A percentile compares a stretch with the other conserved stretches of the same genome.
Evolutionary conservation across 345 rosid genomes (phyloP).

Genomic region (Citrus sp.): DNA sequence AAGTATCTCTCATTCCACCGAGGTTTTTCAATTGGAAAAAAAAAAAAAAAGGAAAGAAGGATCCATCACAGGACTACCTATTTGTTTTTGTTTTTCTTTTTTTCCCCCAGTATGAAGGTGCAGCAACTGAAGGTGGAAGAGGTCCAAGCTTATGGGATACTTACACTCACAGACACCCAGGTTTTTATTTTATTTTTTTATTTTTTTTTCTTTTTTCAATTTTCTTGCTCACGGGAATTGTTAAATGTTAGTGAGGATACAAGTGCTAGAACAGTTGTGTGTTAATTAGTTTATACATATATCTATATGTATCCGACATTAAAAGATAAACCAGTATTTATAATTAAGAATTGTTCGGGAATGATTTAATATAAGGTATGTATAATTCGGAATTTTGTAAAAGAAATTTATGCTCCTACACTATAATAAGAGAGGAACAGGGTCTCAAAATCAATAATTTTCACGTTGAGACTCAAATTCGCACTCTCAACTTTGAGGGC

Average conservation of each 20-base stretch:
- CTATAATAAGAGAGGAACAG: too few relatives aligned
- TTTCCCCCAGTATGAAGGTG: constrained; percentile 37
- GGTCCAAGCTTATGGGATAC: constrained; percentile 43
- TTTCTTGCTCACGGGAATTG: background rate
- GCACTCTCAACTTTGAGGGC: too few relatives aligned
- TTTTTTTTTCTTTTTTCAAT: background rate
- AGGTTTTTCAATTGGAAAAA: background rate
- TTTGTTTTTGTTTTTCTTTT: constrained; percentile 6
- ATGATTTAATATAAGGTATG: too few relatives aligned
- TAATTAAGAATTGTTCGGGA: too few relatives aligned
- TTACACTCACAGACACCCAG: constrained; percentile 40
- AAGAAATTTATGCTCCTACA: too few relatives aligned
- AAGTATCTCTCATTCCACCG: background rate
- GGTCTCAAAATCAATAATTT: too few relatives aligned
- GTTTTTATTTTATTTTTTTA: constrained; percentile 12
- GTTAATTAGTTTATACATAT: background rate
- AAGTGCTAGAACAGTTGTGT: background rate
- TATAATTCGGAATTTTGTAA: too few relatives aligned
- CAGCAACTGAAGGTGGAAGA: constrained; percentile 26
- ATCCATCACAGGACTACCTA: background rate
- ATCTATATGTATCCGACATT: too few relatives aligned
- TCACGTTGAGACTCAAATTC: too few relatives aligned
- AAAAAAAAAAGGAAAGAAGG: too few relatives aligned
- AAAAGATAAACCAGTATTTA: too few relatives aligned
- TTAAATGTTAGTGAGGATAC: background rate